A percentile compares a stretch with the other conserved stretches of the same genome.
Evolutionary conservation across 2,329 filamentous ascomycete genomes (phyloP).

Genomic region (Aspergillus spinulosporus): DNA sequence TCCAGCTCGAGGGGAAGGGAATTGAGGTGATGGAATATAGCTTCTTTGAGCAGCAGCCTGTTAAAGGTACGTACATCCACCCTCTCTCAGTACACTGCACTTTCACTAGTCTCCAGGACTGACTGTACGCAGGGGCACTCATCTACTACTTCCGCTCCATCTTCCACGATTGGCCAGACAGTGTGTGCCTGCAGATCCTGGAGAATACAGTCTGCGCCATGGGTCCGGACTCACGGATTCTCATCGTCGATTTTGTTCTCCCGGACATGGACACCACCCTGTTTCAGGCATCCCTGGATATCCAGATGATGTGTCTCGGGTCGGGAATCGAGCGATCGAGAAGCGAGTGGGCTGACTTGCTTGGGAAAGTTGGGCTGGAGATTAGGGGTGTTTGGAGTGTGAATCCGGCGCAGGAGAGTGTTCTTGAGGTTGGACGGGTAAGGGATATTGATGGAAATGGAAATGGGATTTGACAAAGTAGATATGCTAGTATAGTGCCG

Average conservation of each 20-base stretch:
- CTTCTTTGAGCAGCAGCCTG: conserved; percentile 36
- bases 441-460: too few relatives aligned
- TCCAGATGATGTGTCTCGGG: conserved; percentile 43
- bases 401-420: conserved; percentile 30
- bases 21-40: conserved; percentile 37
- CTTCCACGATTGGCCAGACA: conserved; percentile 42
- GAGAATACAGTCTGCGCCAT: conserved; percentile 35
- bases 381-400: conserved; percentile 32
- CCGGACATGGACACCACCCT: conserved; percentile 31
- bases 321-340: conserved; percentile 37
- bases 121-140: conserved; percentile 28
- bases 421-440: conserved; percentile 27
- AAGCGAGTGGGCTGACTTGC: conserved; percentile 33
- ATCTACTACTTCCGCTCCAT: conserved; percentile 41
- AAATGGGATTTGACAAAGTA: too few relatives aligned
- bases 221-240: conserved; percentile 33
- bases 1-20: conserved; percentile 6
- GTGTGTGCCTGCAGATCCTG: conserved; percentile 34
- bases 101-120: not conserved
- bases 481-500: too few relatives aligned
- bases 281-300: conserved; percentile 34
- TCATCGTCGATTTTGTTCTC: conserved; percentile 41
- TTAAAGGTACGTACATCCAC: conserved; percentile 26
- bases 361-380: conserved; percentile 31
- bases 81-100: not conserved